A percentile compares a stretch with the other conserved stretches of the same genome.
These are phyloP conservation scores for Xylariaceae sp. DNA, from an alignment of 2,329 filamentous ascomycete genomes.

Conservation along the genomic window DNA sequence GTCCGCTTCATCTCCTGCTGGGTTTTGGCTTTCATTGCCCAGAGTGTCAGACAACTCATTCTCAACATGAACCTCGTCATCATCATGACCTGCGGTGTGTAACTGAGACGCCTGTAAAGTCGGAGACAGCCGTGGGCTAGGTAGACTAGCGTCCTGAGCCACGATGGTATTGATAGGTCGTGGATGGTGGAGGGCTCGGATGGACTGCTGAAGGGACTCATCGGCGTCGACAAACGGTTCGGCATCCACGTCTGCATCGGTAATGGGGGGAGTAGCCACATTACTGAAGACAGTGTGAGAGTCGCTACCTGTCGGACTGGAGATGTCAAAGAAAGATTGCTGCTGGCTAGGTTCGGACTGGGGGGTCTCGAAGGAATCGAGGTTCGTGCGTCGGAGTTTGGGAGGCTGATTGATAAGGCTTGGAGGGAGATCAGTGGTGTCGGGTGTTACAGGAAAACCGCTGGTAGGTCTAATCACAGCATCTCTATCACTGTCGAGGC, in stretches of 20 bases:
- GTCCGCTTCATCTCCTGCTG: slow-evolving; percentile 47
- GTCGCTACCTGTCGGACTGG: slow-evolving; percentile 61
- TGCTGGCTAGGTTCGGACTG: slow-evolving; percentile 52
- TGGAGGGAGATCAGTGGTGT: slow-evolving; percentile 55
- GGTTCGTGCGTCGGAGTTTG: slow-evolving; percentile 52
- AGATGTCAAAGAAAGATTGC: slow-evolving; percentile 52
- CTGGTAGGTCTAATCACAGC: slow-evolving; percentile 28
- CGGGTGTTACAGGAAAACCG: slow-evolving; percentile 62
- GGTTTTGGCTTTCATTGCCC: slow-evolving; percentile 52
- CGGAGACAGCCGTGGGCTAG: slow-evolving; percentile 92
- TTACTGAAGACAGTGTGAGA: slow-evolving; percentile 67
- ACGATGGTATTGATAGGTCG: slow-evolving; percentile 71
- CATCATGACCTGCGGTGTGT: slow-evolving; percentile 50
- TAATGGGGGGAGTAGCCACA: slow-evolving; percentile 77
- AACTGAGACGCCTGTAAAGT: slow-evolving; percentile 76
- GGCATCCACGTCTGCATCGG: slow-evolving; percentile 72
- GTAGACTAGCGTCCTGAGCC: slow-evolving; percentile 87
- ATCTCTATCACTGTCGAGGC: slow-evolving; percentile 39
- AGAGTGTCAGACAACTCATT: slow-evolving; percentile 46
- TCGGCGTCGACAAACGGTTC: slow-evolving; percentile 64
- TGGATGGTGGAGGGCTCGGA: slow-evolving; percentile 54
- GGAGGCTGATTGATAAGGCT: slow-evolving; percentile 40
- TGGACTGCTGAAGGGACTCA: slow-evolving; percentile 55
- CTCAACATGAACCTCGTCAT: slow-evolving; percentile 49
- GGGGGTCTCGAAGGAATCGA: slow-evolving; percentile 53